These are phyloP conservation scores for Coelastrella sp. DNA, from an alignment of 139 green algal species.

Conservation along the genomic window DNA sequence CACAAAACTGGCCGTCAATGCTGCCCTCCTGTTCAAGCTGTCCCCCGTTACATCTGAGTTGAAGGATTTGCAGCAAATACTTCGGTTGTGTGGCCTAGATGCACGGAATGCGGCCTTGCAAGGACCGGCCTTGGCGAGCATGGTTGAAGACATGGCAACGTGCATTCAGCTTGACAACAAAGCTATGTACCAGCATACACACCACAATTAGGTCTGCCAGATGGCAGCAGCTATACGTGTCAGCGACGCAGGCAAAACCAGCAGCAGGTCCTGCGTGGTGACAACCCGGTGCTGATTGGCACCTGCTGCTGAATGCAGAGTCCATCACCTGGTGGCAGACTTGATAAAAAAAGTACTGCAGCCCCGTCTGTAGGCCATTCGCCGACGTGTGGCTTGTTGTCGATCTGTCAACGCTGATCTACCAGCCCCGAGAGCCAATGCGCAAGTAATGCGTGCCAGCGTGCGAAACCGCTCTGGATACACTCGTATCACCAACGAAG, in stretches of 20 bases:
- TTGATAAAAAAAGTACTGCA: too few species aligned
- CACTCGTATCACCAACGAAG: background rate
- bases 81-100: background rate
- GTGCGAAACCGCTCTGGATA: slow-evolving; percentile 5
- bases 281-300: too few species aligned
- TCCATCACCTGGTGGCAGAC: too few species aligned
- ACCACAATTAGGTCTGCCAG: too few species aligned
- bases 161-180: background rate
- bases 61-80: background rate
- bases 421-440: background rate
- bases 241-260: too few species aligned
- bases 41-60: background rate
- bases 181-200: background rate
- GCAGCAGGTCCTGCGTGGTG: too few species aligned
- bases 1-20: slow-evolving; percentile 28
- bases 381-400: background rate
- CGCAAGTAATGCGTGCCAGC: background rate
- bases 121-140: background rate
- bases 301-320: too few species aligned
- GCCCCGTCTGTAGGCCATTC: too few species aligned
- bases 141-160: background rate
- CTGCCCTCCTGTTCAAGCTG: background rate
- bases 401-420: background rate
- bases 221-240: background rate
- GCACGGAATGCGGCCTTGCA: slow-evolving; percentile 18